Conservation (phyloP, 257 asterid genomes). For the Solanum pennellii region DNA sequence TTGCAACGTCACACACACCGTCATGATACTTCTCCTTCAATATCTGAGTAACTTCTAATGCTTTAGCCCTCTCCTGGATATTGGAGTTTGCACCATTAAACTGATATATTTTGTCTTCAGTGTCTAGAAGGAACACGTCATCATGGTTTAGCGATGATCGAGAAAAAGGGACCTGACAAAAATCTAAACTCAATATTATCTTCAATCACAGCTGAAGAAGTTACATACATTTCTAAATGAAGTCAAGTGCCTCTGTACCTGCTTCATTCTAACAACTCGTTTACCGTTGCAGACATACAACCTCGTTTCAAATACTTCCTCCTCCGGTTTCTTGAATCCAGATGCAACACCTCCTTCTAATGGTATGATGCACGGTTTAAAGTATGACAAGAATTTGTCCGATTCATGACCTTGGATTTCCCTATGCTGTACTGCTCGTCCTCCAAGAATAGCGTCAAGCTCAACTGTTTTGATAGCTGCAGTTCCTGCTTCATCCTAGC, state of each 20-base stretch:
- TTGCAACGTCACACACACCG: constrained; percentile 86
- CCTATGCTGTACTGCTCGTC: constrained; percentile 93
- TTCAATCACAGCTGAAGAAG: background rate
- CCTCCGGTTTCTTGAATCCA: constrained; percentile 74
- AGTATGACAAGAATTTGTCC: constrained; percentile 81
- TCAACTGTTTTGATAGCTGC: constrained; percentile 96
- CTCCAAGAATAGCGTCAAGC: constrained; percentile 93
- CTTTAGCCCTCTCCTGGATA: constrained; percentile 96
- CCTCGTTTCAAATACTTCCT: constrained; percentile 76
- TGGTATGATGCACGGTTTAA: constrained; percentile 90
- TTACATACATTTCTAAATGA: background rate
- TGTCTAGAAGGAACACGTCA: constrained; percentile 83
- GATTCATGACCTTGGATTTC: constrained; percentile 89
- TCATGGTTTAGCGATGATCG: constrained; percentile 94
- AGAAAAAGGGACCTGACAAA: constrained; percentile 72
- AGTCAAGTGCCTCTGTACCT: constrained; percentile 26
- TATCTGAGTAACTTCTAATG: constrained; percentile 86
- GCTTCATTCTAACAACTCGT: constrained; percentile 73
- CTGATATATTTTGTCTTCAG: constrained; percentile 82
- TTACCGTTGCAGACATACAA: constrained; percentile 81
- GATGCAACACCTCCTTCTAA: constrained; percentile 91
- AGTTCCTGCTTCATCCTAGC: constrained; percentile 93
- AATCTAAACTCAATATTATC: background rate
- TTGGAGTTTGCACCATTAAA: constrained; percentile 96
- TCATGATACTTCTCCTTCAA: constrained; percentile 91